Evolutionary conservation across 2,329 filamentous ascomycete genomes (phyloP).

Genomic region (Calcarisporium arbuscula): DNA sequence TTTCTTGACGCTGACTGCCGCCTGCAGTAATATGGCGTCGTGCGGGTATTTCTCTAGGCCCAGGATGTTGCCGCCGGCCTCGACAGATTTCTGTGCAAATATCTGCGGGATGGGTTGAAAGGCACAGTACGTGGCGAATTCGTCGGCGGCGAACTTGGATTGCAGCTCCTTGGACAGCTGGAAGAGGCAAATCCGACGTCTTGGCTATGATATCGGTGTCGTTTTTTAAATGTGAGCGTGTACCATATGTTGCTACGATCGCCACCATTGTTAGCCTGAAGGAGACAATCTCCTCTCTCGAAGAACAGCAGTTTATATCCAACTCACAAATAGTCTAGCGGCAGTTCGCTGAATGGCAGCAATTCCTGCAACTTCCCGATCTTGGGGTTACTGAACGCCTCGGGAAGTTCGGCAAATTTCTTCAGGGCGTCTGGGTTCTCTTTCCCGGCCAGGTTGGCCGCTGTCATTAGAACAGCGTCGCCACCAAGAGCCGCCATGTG

Average conservation of each 20-base stretch:
- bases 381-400: slow-evolving; percentile 19
- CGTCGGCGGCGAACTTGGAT: slow-evolving; percentile 17
- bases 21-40: slow-evolving; percentile 24
- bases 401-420: slow-evolving; percentile 24
- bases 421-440: too few species aligned
- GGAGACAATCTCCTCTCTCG: too few species aligned
- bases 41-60: slow-evolving; percentile 23
- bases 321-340: too few species aligned
- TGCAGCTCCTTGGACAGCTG: slow-evolving; percentile 20
- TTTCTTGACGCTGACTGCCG: slow-evolving; percentile 22
- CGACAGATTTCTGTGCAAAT: slow-evolving; percentile 21
- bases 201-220: slow-evolving; percentile 25
- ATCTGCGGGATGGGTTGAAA: slow-evolving; percentile 27
- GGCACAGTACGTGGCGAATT: slow-evolving; percentile 23
- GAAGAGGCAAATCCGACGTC: slow-evolving; percentile 23
- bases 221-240: slow-evolving; percentile 28
- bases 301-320: too few species aligned
- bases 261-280: neutral
- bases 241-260: slow-evolving; percentile 27
- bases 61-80: slow-evolving; percentile 27
- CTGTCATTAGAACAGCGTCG: slow-evolving; percentile 25
- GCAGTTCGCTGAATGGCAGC: neutral
- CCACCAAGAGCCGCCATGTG: slow-evolving; percentile 23
- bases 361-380: slow-evolving; percentile 13
- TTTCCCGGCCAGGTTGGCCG: too few species aligned